Evolutionary conservation across 352 stramenopile genomes (phyloP).

Genomic region (Pythium brachiatum): DNA sequence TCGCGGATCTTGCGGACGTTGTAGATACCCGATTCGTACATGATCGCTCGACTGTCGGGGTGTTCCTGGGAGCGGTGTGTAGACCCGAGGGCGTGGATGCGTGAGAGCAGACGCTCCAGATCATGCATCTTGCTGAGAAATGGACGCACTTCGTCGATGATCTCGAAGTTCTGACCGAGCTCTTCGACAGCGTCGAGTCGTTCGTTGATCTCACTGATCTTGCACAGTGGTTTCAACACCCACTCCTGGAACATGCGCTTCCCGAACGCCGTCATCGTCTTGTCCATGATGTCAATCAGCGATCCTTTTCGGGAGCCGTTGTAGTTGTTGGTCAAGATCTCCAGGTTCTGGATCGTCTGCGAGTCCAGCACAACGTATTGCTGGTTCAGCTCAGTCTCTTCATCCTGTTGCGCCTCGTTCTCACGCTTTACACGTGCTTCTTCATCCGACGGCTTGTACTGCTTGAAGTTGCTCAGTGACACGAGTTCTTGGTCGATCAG

Average conservation of each 20-base stretch:
- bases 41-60: constrained; percentile 95
- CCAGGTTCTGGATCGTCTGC: constrained; percentile 96
- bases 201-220: constrained; percentile 92
- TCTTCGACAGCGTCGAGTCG: constrained; percentile 96
- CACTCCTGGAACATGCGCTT: constrained; percentile 95
- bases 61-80: constrained; percentile 83
- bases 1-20: constrained; percentile 97
- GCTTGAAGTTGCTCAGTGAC: constrained; percentile 72
- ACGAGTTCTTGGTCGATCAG: constrained; percentile 85
- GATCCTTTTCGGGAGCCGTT: constrained; percentile 89
- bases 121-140: constrained; percentile 93
- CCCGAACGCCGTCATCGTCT: constrained; percentile 93
- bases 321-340: constrained; percentile 91
- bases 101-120: constrained; percentile 94
- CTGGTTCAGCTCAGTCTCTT: constrained; percentile 58
- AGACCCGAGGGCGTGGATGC: constrained; percentile 95
- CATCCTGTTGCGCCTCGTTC: constrained; percentile 20
- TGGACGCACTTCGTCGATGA: constrained; percentile 78
- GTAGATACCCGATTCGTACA: constrained; percentile 97
- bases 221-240: constrained; percentile 96
- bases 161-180: constrained; percentile 70
- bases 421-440: constrained; percentile 19
- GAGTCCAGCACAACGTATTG: constrained; percentile 95
- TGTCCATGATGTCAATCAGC: constrained; percentile 90
- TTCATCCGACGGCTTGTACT: constrained; percentile 79